Evolutionary conservation across 495 filamentous ascomycete genomes (phyloP).

Genomic region (Trichoderma parareesei): DNA sequence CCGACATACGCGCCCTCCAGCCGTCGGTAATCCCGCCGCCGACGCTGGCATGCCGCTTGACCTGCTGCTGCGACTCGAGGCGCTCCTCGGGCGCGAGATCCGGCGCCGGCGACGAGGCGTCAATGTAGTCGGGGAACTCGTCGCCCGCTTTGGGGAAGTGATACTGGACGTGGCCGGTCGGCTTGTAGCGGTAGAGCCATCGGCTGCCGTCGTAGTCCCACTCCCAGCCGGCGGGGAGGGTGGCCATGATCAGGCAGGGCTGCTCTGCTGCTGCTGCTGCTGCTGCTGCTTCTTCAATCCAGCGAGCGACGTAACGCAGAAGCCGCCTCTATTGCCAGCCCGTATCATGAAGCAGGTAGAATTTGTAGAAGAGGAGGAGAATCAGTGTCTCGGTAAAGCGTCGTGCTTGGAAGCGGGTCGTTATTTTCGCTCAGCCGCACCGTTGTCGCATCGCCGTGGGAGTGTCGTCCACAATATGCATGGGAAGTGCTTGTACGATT

Average conservation of each 20-base stretch:
- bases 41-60: conserved; percentile 18
- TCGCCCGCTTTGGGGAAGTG: conserved; percentile 42
- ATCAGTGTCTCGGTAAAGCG: neutral
- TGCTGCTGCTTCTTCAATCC: neutral
- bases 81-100: conserved; percentile 30
- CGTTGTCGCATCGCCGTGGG: neutral
- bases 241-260: conserved; percentile 20
- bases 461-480: neutral
- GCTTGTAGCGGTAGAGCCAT: conserved; percentile 40
- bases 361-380: neutral
- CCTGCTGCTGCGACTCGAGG: conserved; percentile 29
- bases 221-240: conserved; percentile 39
- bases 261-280: neutral
- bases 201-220: conserved; percentile 40
- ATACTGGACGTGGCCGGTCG: conserved; percentile 39
- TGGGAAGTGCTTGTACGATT: neutral
- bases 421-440: neutral
- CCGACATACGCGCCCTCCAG: conserved; percentile 18
- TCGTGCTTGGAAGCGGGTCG: neutral
- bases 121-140: conserved; percentile 39
- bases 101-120: conserved; percentile 24
- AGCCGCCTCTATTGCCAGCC: neutral
- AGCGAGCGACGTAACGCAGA: neutral
- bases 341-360: neutral
- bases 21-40: conserved; percentile 11